These are phyloP conservation scores for Candida freyschussii DNA, from an alignment of 1,139 yeast species.

Conservation along the genomic window DNA sequence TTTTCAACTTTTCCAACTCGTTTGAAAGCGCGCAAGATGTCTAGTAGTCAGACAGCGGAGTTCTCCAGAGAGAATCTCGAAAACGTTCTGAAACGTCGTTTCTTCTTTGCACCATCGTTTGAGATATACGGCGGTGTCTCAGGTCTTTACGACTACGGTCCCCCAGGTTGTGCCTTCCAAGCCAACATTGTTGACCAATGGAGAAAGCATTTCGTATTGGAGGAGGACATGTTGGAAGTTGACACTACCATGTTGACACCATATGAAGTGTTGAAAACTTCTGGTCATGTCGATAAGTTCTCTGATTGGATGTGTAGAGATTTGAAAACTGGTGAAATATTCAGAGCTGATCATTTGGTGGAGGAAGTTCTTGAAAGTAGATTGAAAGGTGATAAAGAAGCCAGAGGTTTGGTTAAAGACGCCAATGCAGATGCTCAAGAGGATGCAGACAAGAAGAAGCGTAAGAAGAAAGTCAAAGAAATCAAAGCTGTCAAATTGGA, in stretches of 20 bases:
- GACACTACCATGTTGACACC: conserved; percentile 98
- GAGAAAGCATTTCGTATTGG: conserved; percentile 96
- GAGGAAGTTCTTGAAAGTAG: conserved; percentile 96
- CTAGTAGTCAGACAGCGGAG: conserved; percentile 41
- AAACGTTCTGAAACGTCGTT: conserved; percentile 87
- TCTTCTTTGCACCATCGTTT: conserved; percentile 95
- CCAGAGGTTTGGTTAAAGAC: conserved; percentile 72
- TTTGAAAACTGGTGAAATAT: conserved; percentile 92
- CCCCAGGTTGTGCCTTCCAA: conserved; percentile 98
- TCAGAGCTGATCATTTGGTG: conserved; percentile 96
- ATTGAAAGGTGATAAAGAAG: conserved; percentile 93
- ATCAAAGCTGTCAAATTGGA: conserved; percentile 84
- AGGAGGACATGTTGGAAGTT: conserved; percentile 98
- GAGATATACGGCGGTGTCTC: conserved; percentile 98
- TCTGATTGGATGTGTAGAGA: conserved; percentile 99
- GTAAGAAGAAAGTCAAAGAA: conserved; percentile 96
- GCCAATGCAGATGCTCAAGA: conserved; percentile 61
- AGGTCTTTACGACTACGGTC: conserved; percentile 97
- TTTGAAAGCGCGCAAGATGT: conserved; percentile 19
- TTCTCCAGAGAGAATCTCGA: conserved; percentile 86
- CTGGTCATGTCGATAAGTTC: conserved; percentile 98
- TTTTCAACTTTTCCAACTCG: conserved; percentile 1
- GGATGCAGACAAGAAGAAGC: conserved; percentile 69
- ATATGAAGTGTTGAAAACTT: conserved; percentile 92
- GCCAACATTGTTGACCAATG: conserved; percentile 91